Percentiles rank a stretch among this genome's conserved stretches.
Conservation (phyloP, 2,329 filamentous ascomycete species). For the Talaromyces sp. region DNA sequence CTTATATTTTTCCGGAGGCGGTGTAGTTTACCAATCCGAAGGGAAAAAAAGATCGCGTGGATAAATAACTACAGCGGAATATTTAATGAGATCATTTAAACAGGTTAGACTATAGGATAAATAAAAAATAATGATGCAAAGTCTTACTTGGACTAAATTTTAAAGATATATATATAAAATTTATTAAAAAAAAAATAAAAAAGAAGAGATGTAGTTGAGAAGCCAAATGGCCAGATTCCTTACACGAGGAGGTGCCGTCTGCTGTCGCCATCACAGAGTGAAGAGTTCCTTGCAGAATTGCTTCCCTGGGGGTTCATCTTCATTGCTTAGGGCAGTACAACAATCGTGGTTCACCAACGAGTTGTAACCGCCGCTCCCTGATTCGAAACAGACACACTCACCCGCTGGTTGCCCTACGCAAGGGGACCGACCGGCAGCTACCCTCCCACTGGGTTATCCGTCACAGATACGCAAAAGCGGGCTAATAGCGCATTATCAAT, state of each 20-base stretch:
- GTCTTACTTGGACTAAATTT: no score
- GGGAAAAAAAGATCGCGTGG: background rate
- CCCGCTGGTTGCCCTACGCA: conserved; percentile 38
- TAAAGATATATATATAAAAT: no score
- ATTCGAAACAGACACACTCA: conserved; percentile 55
- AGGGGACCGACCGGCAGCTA: conserved; percentile 35
- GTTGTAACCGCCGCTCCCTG: conserved; percentile 50
- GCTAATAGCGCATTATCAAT: background rate
- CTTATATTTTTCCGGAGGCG: conserved; percentile 11
- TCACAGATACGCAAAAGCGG: conserved; percentile 32
- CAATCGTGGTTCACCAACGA: conserved; percentile 55
- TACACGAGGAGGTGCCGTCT: conserved; percentile 49
- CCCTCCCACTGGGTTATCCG: conserved; percentile 42
- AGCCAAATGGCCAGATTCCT: conserved; percentile 35
- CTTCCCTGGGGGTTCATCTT: conserved; percentile 55
- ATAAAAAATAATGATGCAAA: background rate
- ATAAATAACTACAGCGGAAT: background rate
- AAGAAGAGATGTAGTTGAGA: conserved; percentile 33
- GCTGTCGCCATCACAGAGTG: conserved; percentile 54
- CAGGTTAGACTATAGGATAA: background rate
- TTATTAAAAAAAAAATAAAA: conserved; percentile 23
- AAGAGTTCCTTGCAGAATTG: conserved; percentile 56
- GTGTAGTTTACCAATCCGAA: background rate
- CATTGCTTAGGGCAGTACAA: conserved; percentile 53
- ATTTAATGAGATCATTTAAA: background rate